Base-by-base conservation (phyloP, 495 filamentous ascomycete genomes). In the Hypoxylon lienhwacheense region DNA sequence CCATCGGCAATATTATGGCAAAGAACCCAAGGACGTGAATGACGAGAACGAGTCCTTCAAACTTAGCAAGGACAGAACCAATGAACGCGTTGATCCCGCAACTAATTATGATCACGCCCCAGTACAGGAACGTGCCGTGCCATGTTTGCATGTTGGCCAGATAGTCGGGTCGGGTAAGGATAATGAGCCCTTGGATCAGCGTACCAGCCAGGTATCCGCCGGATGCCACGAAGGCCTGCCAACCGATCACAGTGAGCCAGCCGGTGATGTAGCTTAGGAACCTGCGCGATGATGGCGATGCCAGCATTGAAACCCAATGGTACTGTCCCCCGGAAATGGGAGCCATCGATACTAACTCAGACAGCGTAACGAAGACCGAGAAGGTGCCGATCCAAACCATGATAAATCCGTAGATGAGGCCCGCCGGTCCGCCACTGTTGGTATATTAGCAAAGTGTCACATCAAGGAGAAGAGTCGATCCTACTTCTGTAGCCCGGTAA, bases 121-220 rank as follows among this genome's bases (percentile, higher is more conserved):
- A 77, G 60, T 76, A 71, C 19, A 81, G 61, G n/a, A 81, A 61
- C 0, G 77, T 76, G 16, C 73, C 73, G 11, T 77, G 76, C 66
- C 73, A 80, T 8, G 71, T 55, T 24, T 77, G 50, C 6, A 64
- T 59, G 2, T 66, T 63, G 55, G 78, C 81, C 5, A 32, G 39
- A n/a, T n/a, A n/a, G 3, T 61, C 44, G 0, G 71, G 65, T 41
- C 77, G 37, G 37, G 70, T 71, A 7, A 81, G 47, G 8, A 73
- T 54, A 20, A 78, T 54, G 26, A 81, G 61, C 19, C 71, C 72
- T 51, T 77, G 66, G 33, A 79, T 77, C 52, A 74, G 63, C 21
- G 67, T 77, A 8, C 66, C 74, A 49, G 52, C 65, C 14, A 79
- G 65, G 52, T 68, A 75, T 26, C 68, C 69, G 2, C 39, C 51